Evolutionary conservation across 345 rosid genomes (phyloP).

Genomic region (Isatis tinctoria): DNA sequence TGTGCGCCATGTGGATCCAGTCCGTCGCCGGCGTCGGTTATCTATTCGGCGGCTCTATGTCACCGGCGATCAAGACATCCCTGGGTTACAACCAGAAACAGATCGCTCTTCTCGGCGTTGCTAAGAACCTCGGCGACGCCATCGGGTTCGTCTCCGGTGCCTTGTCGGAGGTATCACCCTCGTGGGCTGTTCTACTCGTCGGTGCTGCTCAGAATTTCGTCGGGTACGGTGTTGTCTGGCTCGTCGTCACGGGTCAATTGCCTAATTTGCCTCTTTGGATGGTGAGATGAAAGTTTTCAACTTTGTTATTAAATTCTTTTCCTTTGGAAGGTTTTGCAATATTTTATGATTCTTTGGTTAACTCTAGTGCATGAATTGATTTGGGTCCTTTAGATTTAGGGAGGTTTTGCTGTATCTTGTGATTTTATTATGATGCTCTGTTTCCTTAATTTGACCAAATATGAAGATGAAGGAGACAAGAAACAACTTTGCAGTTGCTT

Average conservation of each 20-base stretch:
- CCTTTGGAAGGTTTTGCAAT: no score
- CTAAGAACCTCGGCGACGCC: constrained; percentile 77
- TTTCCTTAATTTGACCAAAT: no score
- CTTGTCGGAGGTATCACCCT: constrained; percentile 54
- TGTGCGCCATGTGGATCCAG: constrained; percentile 81
- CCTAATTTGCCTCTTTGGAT: constrained; percentile 78
- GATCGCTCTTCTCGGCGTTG: constrained; percentile 71
- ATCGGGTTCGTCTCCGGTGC: constrained; percentile 63
- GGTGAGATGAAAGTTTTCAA: constrained; percentile 44
- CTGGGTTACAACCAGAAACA: constrained; percentile 75
- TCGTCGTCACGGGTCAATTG: constrained; percentile 44
- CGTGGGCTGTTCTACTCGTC: constrained; percentile 55
- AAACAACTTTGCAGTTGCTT: no score
- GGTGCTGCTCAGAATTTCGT: constrained; percentile 57
- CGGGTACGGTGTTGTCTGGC: constrained; percentile 80
- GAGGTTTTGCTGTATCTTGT: no score
- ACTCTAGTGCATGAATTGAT: no score
- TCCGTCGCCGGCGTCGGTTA: constrained; percentile 78
- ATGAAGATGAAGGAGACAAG: no score
- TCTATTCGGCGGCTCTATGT: constrained; percentile 83
- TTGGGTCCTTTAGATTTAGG: no score
- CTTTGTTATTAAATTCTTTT: no score
- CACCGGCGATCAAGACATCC: constrained; percentile 62
- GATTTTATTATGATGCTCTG: no score
- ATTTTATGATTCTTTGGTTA: no score